Evolutionary conservation across 306 rosid genomes (phyloP), one percentile per base, ranked within the genome.

Genomic region (Sophora flavescens): DNA sequence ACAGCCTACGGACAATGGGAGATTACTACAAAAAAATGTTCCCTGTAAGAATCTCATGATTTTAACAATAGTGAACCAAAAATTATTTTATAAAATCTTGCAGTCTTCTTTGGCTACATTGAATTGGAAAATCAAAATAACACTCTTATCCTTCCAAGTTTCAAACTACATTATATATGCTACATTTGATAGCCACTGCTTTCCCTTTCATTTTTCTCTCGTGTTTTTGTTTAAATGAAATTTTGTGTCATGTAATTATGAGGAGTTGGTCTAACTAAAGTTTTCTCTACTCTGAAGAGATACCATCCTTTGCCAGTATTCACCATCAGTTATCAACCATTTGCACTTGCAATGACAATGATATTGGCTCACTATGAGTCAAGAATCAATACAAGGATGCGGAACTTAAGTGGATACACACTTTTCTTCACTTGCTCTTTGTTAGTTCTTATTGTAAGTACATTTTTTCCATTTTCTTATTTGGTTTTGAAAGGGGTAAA

Each of bases 1-100:
- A 57, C 74, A 86, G 81, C 68, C 71, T 90, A 84, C 76, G 88
- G 11, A 88, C 87, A 1, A 84, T 87, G 15, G 75, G 61, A 76
- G 95, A 90, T 50, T 90, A 90, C 85, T 88, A 87, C 75, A 86
- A 87, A 41, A 53, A 12, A 36, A 1, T 70, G 32, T 70, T 70
- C 7, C 75, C 75, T 35, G 63, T 70, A 33, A 66, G 75, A 33
- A 50, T 15, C 42, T 12, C 28, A 13, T 4, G 63, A 28, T 6
- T 59, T 32, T 41, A 13, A 5, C 5, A 38, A 2, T 17, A 28
- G 12, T 22, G n/a, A 33, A 57, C 0, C 1, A 22, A 26, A 33
- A 62, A n/a, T 6, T 2, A 38, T 30, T 30, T 30, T 30, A 30
- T 30, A 30, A 30, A 30, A 1, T 30, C 32, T 30, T 2, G 32